Percentiles rank a stretch among this genome's conserved stretches.
Conservation (phyloP, 306 rosid genomes). For the Gastrolobium bilobum region DNA sequence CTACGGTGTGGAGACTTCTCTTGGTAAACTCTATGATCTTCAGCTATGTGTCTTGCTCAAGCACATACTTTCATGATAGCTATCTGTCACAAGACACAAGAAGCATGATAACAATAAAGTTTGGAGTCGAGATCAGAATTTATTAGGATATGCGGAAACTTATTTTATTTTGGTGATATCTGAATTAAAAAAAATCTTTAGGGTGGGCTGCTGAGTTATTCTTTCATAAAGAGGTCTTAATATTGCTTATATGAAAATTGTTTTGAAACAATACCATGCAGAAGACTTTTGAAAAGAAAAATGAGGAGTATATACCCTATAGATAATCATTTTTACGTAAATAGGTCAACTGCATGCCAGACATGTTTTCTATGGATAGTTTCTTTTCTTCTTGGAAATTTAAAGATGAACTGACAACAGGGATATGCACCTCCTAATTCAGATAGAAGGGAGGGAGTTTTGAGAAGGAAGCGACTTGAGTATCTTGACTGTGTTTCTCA, state of each 20-base stretch:
- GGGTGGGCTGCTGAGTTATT: constrained; percentile 26
- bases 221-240: constrained; percentile 1
- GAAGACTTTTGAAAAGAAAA: constrained; percentile 30
- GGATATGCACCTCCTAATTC: constrained; percentile 99
- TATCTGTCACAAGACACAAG: not conserved
- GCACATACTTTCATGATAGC: constrained; percentile 34
- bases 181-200: not conserved
- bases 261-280: constrained; percentile 16
- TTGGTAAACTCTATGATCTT: constrained; percentile 69
- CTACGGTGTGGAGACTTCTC: constrained; percentile 95
- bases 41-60: not conserved
- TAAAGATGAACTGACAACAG: constrained; percentile 88
- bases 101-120: not conserved
- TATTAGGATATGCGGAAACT: constrained; percentile 36
- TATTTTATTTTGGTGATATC: constrained; percentile 40
- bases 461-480: constrained; percentile 92
- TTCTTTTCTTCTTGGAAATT: constrained; percentile 63
- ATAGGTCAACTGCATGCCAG: constrained; percentile 28
- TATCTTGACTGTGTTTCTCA: constrained; percentile 93
- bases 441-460: constrained; percentile 97
- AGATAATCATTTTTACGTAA: constrained; percentile 19
- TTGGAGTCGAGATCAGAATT: constrained; percentile 13
- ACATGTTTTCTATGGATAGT: constrained; percentile 35
- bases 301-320: not conserved
- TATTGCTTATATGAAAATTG: constrained; percentile 8